Conservation (phyloP, 1,284 basidiomycete genomes). For the Microbotryum violaceum region DNA sequence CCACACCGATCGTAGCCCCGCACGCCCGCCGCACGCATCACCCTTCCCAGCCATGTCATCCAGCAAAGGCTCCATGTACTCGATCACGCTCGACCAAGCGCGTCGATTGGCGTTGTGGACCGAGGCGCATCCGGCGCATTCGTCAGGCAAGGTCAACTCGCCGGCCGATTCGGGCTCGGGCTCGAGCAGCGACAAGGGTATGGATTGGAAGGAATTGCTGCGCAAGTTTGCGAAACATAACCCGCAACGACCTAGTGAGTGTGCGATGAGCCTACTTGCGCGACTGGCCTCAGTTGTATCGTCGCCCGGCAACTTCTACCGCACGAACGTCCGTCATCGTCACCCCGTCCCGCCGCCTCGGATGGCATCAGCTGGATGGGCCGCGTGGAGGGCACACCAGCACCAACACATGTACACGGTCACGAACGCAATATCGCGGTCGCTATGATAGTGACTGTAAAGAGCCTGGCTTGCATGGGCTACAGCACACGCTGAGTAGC, state of each 20-base stretch:
- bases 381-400: background rate
- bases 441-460: no score
- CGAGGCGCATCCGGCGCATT: background rate
- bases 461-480: no score
- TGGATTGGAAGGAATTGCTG: slow-evolving; percentile 28
- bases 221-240: slow-evolving; percentile 30
- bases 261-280: background rate
- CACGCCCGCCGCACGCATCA: no score
- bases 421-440: no score
- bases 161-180: background rate
- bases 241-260: slow-evolving; percentile 13
- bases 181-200: background rate
- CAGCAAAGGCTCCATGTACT: slow-evolving; percentile 9
- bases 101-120: slow-evolving; percentile 12
- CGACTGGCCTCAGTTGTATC: background rate
- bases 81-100: slow-evolving; percentile 17
- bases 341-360: no score
- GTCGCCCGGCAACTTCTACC: background rate
- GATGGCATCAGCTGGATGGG: background rate
- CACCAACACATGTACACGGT: background rate
- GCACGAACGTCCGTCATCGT: background rate
- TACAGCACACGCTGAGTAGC: no score
- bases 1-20: no score
- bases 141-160: slow-evolving; percentile 9
- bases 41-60: background rate